Percentiles rank a stretch among this genome's conserved stretches.
These are phyloP conservation scores for Xylariaceae sp. DNA, from an alignment of 2,329 filamentous ascomycete species.

Conservation along the genomic window DNA sequence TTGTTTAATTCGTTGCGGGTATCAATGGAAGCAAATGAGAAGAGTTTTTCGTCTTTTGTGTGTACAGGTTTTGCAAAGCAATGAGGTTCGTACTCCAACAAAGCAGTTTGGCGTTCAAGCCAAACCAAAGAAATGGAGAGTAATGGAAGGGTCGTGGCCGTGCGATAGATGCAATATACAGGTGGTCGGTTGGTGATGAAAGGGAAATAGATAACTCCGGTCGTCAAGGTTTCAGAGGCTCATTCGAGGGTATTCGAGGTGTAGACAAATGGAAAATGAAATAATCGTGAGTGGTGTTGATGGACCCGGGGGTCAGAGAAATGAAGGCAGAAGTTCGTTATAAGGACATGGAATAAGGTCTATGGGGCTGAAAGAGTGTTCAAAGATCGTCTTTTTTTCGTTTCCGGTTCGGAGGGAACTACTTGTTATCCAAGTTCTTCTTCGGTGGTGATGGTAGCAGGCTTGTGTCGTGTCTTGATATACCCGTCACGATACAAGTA, in stretches of 20 bases:
- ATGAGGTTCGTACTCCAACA: no score
- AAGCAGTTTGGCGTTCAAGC: background rate
- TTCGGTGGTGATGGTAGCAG: conserved; percentile 20
- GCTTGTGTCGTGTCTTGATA: conserved; percentile 19
- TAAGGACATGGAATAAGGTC: conserved; percentile 40
- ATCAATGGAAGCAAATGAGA: conserved; percentile 21
- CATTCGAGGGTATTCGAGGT: conserved; percentile 39
- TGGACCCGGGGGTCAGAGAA: conserved; percentile 29
- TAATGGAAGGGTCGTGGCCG: conserved; percentile 7
- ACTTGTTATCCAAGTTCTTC: conserved; percentile 17
- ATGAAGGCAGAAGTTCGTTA: conserved; percentile 37
- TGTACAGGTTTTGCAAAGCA: conserved; percentile 21
- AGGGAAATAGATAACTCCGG: conserved; percentile 36
- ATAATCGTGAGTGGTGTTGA: conserved; percentile 30
- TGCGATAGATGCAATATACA: conserved; percentile 31
- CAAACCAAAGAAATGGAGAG: conserved; percentile 13
- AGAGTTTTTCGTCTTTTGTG: conserved; percentile 27
- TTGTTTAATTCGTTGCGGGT: conserved; percentile 28
- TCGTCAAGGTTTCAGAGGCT: conserved; percentile 44
- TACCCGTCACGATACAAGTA: conserved; percentile 22
- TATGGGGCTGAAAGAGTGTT: conserved; percentile 29
- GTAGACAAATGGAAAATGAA: conserved; percentile 35
- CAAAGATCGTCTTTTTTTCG: conserved; percentile 20
- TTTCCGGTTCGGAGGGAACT: conserved; percentile 9
- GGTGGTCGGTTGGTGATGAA: conserved; percentile 20